Conservation (phyloP, 2,329 filamentous ascomycete genomes). For the Apiospora sp. region DNA sequence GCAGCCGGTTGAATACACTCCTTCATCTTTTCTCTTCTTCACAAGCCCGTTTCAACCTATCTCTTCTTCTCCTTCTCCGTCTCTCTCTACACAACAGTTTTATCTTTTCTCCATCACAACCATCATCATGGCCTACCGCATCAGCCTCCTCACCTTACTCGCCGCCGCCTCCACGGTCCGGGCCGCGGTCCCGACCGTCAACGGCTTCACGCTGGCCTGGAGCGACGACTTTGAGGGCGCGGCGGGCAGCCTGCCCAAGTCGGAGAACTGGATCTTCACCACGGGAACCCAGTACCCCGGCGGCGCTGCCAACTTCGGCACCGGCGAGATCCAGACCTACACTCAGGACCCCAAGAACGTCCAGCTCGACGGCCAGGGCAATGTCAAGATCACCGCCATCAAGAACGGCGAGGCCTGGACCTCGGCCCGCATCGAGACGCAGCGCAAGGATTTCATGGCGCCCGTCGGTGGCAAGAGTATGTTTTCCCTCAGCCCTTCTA, state of each 20-base stretch:
- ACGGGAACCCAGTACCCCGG: conserved; percentile 55
- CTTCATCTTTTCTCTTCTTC: not conserved
- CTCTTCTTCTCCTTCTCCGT: not conserved
- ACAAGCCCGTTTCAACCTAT: not conserved
- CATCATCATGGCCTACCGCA: not conserved
- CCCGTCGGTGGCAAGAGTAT: conserved; percentile 39
- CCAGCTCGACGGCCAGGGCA: conserved; percentile 45
- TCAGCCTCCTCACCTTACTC: conserved; percentile 8
- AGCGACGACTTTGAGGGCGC: conserved; percentile 46
- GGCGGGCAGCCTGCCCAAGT: conserved; percentile 43
- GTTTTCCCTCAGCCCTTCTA: not conserved
- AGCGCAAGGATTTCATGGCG: conserved; percentile 45
- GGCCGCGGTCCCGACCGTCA: conserved; percentile 25
- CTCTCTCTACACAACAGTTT: not conserved
- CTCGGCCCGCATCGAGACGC: conserved; percentile 53
- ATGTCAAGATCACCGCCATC: conserved; percentile 49
- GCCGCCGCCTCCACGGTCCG: not conserved
- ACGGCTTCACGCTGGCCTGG: conserved; percentile 20
- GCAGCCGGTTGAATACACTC: not conserved
- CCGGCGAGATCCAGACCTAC: conserved; percentile 56
- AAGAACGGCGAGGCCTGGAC: conserved; percentile 46
- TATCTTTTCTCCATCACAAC: not conserved
- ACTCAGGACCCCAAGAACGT: conserved; percentile 51
- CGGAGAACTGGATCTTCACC: conserved; percentile 52
- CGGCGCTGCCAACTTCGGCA: conserved; percentile 57